These are phyloP conservation scores for Styphnolobium japonicum DNA, from an alignment of 306 rosid species.

Conservation along the genomic window DNA sequence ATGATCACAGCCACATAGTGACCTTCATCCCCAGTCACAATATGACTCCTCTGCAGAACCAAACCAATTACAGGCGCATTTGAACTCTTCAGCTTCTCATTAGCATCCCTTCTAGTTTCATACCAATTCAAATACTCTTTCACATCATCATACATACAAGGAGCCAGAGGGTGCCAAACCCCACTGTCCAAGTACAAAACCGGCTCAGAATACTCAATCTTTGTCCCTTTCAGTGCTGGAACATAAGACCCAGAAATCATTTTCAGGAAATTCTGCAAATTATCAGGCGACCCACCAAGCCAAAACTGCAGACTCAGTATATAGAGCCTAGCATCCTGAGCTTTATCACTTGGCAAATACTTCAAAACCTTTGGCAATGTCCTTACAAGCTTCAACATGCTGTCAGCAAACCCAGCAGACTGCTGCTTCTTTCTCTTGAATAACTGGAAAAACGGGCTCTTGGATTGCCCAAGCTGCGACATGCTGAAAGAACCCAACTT, in stretches of 20 bases:
- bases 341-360: slow-evolving; percentile 95
- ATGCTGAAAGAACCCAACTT: slow-evolving; percentile 87
- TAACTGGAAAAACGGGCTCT: slow-evolving; percentile 85
- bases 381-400: slow-evolving; percentile 95
- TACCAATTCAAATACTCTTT: slow-evolving; percentile 98
- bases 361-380: slow-evolving; percentile 93
- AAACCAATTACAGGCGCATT: slow-evolving; percentile 68
- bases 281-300: slow-evolving; percentile 98
- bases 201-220: slow-evolving; percentile 82
- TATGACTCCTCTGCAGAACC: slow-evolving; percentile 93
- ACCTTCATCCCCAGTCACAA: slow-evolving; percentile 96
- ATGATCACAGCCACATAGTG: slow-evolving; percentile 97
- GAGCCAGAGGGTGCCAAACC: slow-evolving; percentile 98
- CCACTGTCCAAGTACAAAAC: slow-evolving; percentile 89
- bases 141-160: slow-evolving; percentile 96
- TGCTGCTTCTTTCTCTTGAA: slow-evolving; percentile 85
- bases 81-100: slow-evolving; percentile 74
- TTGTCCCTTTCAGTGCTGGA: slow-evolving; percentile 73
- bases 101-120: slow-evolving; percentile 86
- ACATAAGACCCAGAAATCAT: slow-evolving; percentile 86
- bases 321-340: slow-evolving; percentile 93
- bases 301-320: slow-evolving; percentile 91
- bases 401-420: slow-evolving; percentile 92
- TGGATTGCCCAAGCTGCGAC: slow-evolving; percentile 94
- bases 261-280: slow-evolving; percentile 80